These are phyloP conservation scores for Schoenoplectus tabernaemontani DNA, from an alignment of 202 grass and related monocot species.

Conservation along the genomic window DNA sequence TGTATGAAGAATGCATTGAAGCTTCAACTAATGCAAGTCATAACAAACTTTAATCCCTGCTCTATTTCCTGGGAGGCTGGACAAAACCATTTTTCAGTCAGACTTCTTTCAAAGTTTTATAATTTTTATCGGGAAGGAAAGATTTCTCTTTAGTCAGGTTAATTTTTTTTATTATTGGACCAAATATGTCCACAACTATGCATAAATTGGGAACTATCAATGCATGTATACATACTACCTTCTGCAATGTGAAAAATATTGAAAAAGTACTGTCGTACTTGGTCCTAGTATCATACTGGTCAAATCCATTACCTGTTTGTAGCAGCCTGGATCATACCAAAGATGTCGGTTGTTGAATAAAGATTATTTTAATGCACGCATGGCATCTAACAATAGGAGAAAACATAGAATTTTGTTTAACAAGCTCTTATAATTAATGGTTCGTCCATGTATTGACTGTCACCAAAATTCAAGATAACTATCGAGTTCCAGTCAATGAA, in stretches of 20 bases:
- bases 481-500: not conserved
- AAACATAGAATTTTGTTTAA: not conserved
- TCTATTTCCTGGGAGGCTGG: not conserved
- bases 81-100: not conserved
- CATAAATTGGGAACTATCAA: slow-evolving; percentile 25
- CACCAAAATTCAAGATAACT: not conserved
- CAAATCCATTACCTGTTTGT: not conserved
- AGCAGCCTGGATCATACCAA: not conserved
- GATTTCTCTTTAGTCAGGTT: not conserved
- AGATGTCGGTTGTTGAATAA: not conserved
- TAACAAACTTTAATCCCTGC: not conserved
- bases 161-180: not conserved
- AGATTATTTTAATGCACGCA: not conserved
- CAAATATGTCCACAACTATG: not conserved
- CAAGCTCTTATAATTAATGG: not conserved
- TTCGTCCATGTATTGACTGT: not conserved
- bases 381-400: not conserved
- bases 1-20: not conserved
- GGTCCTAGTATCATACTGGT: not conserved
- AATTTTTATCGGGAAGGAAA: not conserved
- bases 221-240: slow-evolving; percentile 36
- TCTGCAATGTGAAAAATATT: slow-evolving; percentile 35
- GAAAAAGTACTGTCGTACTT: not conserved
- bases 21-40: not conserved
- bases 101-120: not conserved